Base-by-base conservation (phyloP, 306 rosid genomes). In the Nissolia schottii region DNA sequence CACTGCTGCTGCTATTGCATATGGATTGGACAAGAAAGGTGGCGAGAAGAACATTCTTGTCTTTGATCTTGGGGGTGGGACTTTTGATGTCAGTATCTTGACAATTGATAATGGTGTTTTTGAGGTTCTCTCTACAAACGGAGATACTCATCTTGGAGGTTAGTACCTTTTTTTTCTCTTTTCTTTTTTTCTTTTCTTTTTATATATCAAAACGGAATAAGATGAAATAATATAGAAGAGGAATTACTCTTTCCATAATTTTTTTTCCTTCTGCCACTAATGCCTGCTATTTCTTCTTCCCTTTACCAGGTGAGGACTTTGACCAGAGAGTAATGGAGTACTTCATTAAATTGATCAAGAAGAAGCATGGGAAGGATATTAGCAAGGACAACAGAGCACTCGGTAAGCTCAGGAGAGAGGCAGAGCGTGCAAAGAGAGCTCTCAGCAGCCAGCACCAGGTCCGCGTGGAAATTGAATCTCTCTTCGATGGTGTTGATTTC, bases 81-180 rank as follows among this genome's bases (percentile, higher is more conserved):
- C 97, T 37, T 95, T 95, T 38, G 96, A 95, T 85, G 96, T 91
- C 85, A 95, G 97, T 87, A 83, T 95, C 76, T 92, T 95, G 97
- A 92, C 96, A n/a, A 92, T 95, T 46, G 97, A 95, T 35, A 89
- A 92, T 40, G 99, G 99, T 56, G 99, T 95, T 29, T 95, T 89
- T 77, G 97, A 95, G 87, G 99, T 95, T 67, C 96, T 95, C 49
- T 71, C 97, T 37, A 95, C 99, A 46, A 89, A 95, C 43, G 99
- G 97, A 62, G 99, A 95, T 84, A 95, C 99, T 57, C 97, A 95
- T 80, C 93, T 95, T 81, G 97, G 99, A 89, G 97, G 97, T 95
- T 70, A 79, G 87, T 24, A 31, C 25, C 51, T 18, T 8, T 22
- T 3, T 37, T 31, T 2, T n/a, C n/a, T n/a, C n/a, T n/a, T n/a